Evolutionary conservation across 2,329 filamentous ascomycete genomes (phyloP).

Genomic region (Colletotrichum chlorophyti): DNA sequence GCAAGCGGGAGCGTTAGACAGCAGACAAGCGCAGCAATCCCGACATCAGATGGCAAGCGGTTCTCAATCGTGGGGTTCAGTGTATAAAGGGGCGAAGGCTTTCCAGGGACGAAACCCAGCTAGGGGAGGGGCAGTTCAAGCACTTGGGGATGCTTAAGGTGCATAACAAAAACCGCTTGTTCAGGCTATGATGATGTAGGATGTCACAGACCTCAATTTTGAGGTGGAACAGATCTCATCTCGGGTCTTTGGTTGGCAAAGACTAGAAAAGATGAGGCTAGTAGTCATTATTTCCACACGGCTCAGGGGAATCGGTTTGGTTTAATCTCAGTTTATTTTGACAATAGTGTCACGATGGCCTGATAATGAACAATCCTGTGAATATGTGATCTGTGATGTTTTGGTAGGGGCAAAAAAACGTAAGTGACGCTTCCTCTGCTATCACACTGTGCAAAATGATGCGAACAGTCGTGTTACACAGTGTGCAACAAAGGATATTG

Average conservation of each 20-base stretch:
- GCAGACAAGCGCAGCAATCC: slow-evolving; percentile 5
- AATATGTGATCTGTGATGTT: background rate
- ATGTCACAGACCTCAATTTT: slow-evolving; percentile 8
- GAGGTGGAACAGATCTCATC: slow-evolving; percentile 7
- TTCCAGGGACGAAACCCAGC: slow-evolving; percentile 5
- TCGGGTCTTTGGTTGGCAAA: slow-evolving; percentile 15
- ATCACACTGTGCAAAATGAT: background rate
- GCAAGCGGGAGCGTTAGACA: slow-evolving; percentile 16
- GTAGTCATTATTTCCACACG: slow-evolving; percentile 23
- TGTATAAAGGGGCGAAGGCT: slow-evolving; percentile 19
- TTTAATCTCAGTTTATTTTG: slow-evolving; percentile 21
- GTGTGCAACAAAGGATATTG: rapidly evolving
- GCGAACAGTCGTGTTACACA: rapidly evolving
- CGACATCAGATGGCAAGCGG: slow-evolving; percentile 1
- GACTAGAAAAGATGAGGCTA: slow-evolving; percentile 10
- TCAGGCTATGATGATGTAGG: slow-evolving; percentile 25
- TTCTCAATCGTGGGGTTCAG: slow-evolving; percentile 16
- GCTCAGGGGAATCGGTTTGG: slow-evolving; percentile 20
- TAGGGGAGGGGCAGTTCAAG: background rate
- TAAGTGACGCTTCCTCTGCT: background rate
- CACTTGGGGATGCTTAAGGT: slow-evolving; percentile 2
- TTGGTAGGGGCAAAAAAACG: background rate
- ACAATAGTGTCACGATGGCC: too few species aligned
- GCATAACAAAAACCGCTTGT: slow-evolving; percentile 6
- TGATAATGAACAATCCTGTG: too few species aligned